A percentile compares a stretch with the other conserved stretches of the same genome.
These are phyloP conservation scores for Coemansia sp. DNA, from an alignment of 192 early-diverging fungal species.

Conservation along the genomic window DNA sequence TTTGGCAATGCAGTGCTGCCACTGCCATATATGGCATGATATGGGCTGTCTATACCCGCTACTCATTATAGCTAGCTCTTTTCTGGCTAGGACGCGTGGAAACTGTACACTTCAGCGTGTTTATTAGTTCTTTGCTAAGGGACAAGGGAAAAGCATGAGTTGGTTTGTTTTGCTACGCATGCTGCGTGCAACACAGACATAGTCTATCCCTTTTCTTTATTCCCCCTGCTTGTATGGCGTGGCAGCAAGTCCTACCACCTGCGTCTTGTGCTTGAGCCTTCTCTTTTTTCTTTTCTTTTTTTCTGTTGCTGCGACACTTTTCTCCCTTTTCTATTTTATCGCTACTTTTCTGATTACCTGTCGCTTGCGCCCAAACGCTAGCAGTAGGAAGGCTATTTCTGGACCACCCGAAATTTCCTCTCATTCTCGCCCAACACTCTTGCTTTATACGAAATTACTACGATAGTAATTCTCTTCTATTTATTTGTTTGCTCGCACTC, in stretches of 20 bases:
- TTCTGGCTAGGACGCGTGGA: background rate
- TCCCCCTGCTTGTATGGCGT: background rate
- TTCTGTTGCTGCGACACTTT: background rate
- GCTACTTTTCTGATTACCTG: background rate
- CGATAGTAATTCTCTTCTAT: conserved; percentile 3
- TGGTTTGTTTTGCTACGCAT: background rate
- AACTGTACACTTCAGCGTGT: no score
- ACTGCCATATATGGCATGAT: no score
- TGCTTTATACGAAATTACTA: conserved; percentile 5
- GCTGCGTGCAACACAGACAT: background rate
- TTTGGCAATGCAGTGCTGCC: no score
- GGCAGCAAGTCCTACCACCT: background rate
- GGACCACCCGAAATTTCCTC: background rate
- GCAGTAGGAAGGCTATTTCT: conserved; percentile 1
- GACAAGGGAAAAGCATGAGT: background rate
- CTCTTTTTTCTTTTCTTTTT: background rate
- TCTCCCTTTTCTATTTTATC: background rate
- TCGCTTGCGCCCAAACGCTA: background rate
- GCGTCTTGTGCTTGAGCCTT: background rate
- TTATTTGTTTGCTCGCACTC: conserved; percentile 10
- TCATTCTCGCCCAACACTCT: background rate
- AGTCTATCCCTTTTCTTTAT: background rate
- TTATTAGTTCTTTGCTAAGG: background rate
- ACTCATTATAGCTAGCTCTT: no score
- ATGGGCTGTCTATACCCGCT: no score